phyloP scores from a whole-genome alignment of 1,139 yeast species.

The Candida glucosophila region DNA sequence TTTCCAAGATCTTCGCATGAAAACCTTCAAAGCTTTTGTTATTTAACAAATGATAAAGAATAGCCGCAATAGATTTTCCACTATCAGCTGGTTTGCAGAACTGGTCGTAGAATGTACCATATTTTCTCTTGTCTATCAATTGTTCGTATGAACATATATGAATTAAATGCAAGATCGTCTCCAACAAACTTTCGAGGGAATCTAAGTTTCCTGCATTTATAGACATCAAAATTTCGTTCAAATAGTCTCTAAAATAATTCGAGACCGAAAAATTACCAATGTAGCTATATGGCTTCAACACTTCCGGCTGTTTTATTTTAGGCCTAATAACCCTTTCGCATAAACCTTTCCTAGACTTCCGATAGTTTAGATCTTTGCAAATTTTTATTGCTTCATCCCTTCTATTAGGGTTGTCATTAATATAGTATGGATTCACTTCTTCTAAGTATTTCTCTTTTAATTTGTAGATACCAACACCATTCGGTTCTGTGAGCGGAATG shows the following conservation, averaged over 20 bases:
- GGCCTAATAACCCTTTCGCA: conserved; percentile 48
- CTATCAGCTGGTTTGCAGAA: conserved; percentile 18
- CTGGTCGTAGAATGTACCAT: conserved; percentile 26
- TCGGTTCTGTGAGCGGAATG: conserved; percentile 53
- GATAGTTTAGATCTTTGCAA: conserved; percentile 35
- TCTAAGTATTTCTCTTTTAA: conserved; percentile 50
- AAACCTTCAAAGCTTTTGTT: conserved; percentile 30
- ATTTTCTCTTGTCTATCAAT: conserved; percentile 16
- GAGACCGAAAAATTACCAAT: conserved; percentile 43
- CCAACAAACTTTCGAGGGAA: conserved; percentile 48
- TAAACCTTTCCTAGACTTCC: conserved; percentile 21
- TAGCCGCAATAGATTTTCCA: conserved; percentile 35
- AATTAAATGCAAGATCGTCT: conserved; percentile 56
- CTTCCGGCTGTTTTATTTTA: conserved; percentile 14
- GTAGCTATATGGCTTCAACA: conserved; percentile 24
- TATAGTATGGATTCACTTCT: conserved; percentile 71
- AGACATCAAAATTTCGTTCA: conserved; percentile 40
- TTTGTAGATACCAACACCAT: conserved; percentile 62
- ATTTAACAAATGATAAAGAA: conserved; percentile 35
- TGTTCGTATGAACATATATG: conserved; percentile 43
- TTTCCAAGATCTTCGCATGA: conserved; percentile 48
- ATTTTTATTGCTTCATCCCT: conserved; percentile 67
- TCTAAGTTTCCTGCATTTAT: conserved; percentile 27
- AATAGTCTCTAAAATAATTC: conserved; percentile 40
- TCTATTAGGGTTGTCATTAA: conserved; percentile 68